Evolutionary conservation across 306 rosid species (phyloP).

Genomic region (Hippophae rhamnoides): DNA sequence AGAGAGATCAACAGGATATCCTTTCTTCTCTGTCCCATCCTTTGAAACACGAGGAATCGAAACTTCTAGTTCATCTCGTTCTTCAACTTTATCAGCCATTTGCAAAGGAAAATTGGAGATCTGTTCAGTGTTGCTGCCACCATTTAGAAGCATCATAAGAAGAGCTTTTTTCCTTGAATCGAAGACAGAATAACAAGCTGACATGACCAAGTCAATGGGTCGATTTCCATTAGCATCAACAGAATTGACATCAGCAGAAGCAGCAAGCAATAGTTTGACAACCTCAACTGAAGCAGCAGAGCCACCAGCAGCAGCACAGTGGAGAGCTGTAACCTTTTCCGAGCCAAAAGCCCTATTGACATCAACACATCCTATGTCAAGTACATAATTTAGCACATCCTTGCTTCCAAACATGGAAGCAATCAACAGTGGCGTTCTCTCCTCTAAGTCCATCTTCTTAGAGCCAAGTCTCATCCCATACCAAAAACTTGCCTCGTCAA

Average conservation of each 20-base stretch:
- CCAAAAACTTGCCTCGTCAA: too few relatives aligned
- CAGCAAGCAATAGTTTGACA: constrained; percentile 49
- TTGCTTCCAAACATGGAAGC: constrained; percentile 70
- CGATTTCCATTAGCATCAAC: constrained; percentile 48
- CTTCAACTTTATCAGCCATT: constrained; percentile 2
- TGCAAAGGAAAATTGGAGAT: constrained; percentile 14
- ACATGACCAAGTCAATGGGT: constrained; percentile 30
- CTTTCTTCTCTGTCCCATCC: too few relatives aligned
- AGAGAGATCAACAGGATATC: too few relatives aligned
- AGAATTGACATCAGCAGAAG: constrained; percentile 40
- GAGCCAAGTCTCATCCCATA: too few relatives aligned
- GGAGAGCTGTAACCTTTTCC: constrained; percentile 65
- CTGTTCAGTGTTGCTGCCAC: constrained; percentile 19
- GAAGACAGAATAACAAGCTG: constrained; percentile 13
- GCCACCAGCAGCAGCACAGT: constrained; percentile 58
- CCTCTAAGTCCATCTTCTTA: constrained; percentile 8
- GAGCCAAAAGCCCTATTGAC: constrained; percentile 46
- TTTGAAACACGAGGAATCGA: too few relatives aligned
- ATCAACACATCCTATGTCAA: constrained; percentile 37
- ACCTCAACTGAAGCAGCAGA: constrained; percentile 39
- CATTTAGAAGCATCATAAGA: constrained; percentile 30
- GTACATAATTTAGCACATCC: constrained; percentile 37
- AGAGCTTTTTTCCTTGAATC: constrained; percentile 30
- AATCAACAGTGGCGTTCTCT: constrained; percentile 65
- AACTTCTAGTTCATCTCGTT: too few relatives aligned